Conservation (phyloP, 2,329 filamentous ascomycete species). For the Cercospora sojina region DNA sequence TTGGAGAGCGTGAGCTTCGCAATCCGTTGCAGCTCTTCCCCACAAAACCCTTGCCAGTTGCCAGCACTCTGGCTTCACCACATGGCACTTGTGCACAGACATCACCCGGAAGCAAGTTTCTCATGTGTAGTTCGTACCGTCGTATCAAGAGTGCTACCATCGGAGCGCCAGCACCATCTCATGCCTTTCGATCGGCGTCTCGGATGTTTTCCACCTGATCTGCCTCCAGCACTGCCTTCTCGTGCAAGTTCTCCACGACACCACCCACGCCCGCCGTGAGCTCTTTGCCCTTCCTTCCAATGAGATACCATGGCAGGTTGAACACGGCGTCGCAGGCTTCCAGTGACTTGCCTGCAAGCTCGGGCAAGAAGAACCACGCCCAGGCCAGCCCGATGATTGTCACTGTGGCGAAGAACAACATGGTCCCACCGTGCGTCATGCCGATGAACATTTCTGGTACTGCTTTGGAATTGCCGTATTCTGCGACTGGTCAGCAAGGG, state of each 20-base stretch:
- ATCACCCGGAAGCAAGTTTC: neutral
- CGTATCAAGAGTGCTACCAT: neutral
- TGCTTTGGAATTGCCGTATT: slow-evolving; percentile 71
- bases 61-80: neutral
- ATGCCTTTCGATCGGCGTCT: slow-evolving; percentile 21
- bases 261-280: slow-evolving; percentile 31
- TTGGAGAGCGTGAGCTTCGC: neutral
- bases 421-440: slow-evolving; percentile 64
- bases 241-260: slow-evolving; percentile 28
- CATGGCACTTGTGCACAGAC: neutral
- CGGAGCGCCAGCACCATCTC: neutral
- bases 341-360: slow-evolving; percentile 53
- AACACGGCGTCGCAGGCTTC: slow-evolving; percentile 55
- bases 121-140: neutral
- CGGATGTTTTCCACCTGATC: slow-evolving; percentile 27
- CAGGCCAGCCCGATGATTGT: slow-evolving; percentile 64
- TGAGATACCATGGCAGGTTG: slow-evolving; percentile 72
- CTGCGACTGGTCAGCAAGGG: neutral
- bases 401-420: slow-evolving; percentile 71
- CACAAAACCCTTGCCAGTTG: neutral
- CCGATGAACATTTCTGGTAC: slow-evolving; percentile 70
- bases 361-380: slow-evolving; percentile 60
- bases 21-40: neutral
- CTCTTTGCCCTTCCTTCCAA: slow-evolving; percentile 53
- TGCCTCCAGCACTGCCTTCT: slow-evolving; percentile 29